Conservation (phyloP, 352 stramenopile genomes). For the Pythium rishiriense region DNA sequence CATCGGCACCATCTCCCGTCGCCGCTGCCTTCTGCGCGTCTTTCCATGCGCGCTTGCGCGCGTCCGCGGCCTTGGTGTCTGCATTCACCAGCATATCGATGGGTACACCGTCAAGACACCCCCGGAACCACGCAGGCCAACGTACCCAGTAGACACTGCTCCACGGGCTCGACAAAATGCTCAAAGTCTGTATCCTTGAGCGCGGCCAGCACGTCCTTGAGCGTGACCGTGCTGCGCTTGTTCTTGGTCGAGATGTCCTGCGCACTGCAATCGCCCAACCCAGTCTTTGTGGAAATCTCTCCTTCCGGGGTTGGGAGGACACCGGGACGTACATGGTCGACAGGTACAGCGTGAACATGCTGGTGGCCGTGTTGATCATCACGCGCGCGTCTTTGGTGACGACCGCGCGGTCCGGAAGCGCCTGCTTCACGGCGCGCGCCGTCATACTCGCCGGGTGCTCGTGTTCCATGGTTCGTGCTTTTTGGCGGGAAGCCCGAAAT, state of each 20-base stretch:
- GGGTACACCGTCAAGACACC: too few species aligned
- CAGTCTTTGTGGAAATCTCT: too few species aligned
- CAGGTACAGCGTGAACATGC: conserved; percentile 81
- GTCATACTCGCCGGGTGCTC: conserved; percentile 70
- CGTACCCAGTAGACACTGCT: conserved; percentile 69
- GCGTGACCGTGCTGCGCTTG: conserved; percentile 75
- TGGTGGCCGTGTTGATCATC: conserved; percentile 71
- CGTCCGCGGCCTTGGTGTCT: conserved; percentile 52
- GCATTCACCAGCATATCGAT: background rate
- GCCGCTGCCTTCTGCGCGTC: conserved; percentile 18
- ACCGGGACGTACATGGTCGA: conserved; percentile 69
- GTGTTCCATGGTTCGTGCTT: conserved; percentile 50
- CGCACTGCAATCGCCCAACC: conserved; percentile 33
- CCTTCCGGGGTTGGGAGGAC: too few species aligned
- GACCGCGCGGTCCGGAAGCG: conserved; percentile 64
- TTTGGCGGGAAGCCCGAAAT: conserved; percentile 33
- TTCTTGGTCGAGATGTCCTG: conserved; percentile 64
- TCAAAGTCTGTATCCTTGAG: conserved; percentile 78
- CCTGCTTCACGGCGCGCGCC: conserved; percentile 63
- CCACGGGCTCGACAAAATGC: conserved; percentile 69
- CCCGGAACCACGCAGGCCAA: background rate
- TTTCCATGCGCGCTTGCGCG: conserved; percentile 34
- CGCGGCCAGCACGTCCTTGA: conserved; percentile 73
- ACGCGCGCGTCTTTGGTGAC: conserved; percentile 65
- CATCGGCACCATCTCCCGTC: background rate